Conservation (phyloP, 257 asterid species). For the Apocynum venetum region DNA sequence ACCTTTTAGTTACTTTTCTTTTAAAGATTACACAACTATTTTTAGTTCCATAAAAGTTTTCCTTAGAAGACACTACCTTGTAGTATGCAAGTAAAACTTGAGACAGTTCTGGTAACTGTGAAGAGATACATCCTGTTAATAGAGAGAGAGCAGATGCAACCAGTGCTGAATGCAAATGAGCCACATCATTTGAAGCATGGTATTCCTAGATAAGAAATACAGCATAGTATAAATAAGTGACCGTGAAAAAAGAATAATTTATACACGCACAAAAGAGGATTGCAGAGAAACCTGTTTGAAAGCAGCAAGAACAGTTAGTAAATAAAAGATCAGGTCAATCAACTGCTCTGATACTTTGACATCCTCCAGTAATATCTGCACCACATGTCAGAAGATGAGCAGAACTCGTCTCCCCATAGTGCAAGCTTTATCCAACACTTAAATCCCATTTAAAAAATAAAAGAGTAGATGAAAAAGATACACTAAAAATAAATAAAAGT, state of each 20-base stretch:
- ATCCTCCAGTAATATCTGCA: slow-evolving; percentile 85
- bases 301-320: slow-evolving; percentile 67
- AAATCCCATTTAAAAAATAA: background rate
- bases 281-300: slow-evolving; percentile 59
- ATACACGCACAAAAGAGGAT: slow-evolving; percentile 1
- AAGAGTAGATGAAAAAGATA: background rate
- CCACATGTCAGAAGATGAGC: background rate
- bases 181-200: slow-evolving; percentile 56
- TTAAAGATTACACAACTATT: slow-evolving; percentile 1
- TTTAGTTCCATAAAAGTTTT: slow-evolving; percentile 11
- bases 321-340: slow-evolving; percentile 73
- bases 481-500: background rate
- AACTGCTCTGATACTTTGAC: slow-evolving; percentile 82
- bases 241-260: background rate
- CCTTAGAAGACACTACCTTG: slow-evolving; percentile 45
- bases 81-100: slow-evolving; percentile 74
- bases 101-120: slow-evolving; percentile 85
- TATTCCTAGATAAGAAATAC: slow-evolving; percentile 38
- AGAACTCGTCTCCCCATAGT: background rate
- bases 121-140: slow-evolving; percentile 68
- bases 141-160: slow-evolving; percentile 83
- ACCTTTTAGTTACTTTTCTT: background rate
- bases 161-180: slow-evolving; percentile 87
- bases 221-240: slow-evolving; percentile 20
- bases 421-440: background rate